Evolutionary conservation across 1,284 basidiomycete species (phyloP).

Genomic region (Trametes sp.): DNA sequence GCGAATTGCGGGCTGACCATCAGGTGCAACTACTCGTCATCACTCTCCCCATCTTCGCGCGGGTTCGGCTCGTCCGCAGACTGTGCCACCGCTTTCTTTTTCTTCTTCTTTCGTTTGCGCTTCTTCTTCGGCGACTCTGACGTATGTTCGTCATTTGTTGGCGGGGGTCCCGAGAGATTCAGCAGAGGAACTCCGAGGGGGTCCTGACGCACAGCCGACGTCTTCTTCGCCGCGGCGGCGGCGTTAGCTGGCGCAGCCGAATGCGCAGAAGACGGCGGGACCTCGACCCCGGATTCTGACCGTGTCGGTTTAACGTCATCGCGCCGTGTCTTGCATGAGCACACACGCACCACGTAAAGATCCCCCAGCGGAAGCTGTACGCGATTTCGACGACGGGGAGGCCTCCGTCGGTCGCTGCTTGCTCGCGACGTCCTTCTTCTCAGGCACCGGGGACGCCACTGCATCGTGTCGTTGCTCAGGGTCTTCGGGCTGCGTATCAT

Average conservation of each 20-base stretch:
- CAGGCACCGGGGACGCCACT: background rate
- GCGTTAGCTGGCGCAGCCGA: background rate
- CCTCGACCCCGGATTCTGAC: background rate
- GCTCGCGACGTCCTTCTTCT: constrained; percentile 5
- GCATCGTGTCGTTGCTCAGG: background rate
- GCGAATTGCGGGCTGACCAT: no score
- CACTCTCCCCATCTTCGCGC: constrained; percentile 10
- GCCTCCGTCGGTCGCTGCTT: background rate
- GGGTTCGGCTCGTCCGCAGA: background rate
- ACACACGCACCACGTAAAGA: background rate
- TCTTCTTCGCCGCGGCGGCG: background rate
- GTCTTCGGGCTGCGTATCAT: background rate
- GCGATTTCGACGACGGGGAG: background rate
- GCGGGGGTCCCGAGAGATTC: constrained; percentile 62
- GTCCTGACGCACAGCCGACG: constrained; percentile 10
- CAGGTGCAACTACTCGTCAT: constrained; percentile 2
- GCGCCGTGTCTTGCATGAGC: background rate
- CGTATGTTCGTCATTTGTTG: constrained; percentile 43
- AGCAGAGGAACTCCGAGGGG: constrained; percentile 49
- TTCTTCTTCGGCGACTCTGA: constrained; percentile 50
- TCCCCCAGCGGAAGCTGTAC: background rate
- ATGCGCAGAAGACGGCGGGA: background rate
- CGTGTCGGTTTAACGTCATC: background rate
- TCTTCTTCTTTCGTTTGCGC: constrained; percentile 62
- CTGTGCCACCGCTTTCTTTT: constrained; percentile 48